Base-by-base conservation (phyloP, 2,329 filamentous ascomycete species). In the Neofusicoccum kwambonambiense region DNA sequence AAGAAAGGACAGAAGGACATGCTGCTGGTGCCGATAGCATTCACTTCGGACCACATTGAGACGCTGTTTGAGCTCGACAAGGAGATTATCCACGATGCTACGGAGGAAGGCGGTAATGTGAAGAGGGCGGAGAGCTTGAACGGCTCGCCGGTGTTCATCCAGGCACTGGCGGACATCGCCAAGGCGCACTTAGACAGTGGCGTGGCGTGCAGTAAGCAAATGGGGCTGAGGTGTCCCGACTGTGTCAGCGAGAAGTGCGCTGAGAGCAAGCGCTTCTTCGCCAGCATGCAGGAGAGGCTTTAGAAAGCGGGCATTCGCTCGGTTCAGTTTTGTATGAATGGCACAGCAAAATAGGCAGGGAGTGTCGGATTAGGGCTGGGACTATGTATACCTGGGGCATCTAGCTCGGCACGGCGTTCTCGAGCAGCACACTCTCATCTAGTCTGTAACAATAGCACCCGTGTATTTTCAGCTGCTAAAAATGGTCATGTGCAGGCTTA, bases 11-110 rank as follows among this genome's bases (percentile, higher is more conserved):
- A 97, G 74, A 96, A 89, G 64, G 93, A 99, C 74, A 83, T 99
- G 63, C 84, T 97, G 1, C 83, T 99, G 6, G 92, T 99, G 64
- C 95, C 95, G 0, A 96, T 99, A 69, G 95, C 95, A 5, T 99
- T 99, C 76, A 99, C 95, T 0, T 96, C 92, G n/a, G 95, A 99
- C 73, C 95, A 99, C 75, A 99, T 99, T 70, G 95, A 99, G 80
- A 99, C 95, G 0, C 83, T 99, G 0, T 98, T 90, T 76, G 95
- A 99, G 78, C 82, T 99, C 61, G 95, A 99, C 76, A 84, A 92
- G 71, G 95, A 99, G 79, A 92, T 99, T 44, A 98, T 99, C 73
- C 90, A 92, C 65, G 93, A 96, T 77, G 92, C 86, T 0, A 88
- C 74, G 49, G 75, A 77, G 6, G 79, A 83, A 17, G 80, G 80